Base-by-base conservation (phyloP, 805 yeast genomes). In the Wickerhamiella domercqiae region DNA sequence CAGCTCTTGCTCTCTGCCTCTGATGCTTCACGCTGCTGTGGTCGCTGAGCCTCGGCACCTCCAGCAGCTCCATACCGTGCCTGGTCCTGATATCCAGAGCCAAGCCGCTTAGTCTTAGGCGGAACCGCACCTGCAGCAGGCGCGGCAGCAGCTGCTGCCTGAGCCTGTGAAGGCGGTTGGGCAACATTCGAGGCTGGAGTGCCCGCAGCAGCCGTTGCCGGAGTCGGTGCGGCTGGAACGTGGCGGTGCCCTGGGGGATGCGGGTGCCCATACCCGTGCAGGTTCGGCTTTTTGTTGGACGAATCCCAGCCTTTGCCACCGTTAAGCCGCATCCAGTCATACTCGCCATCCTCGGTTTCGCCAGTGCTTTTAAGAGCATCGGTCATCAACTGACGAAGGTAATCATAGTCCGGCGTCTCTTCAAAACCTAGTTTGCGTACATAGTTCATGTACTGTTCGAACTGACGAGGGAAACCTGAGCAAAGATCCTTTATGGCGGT, bases 231-330 rank as follows among this genome's bases (percentile, higher is more conserved):
- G 28, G 35, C 36, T 22, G 38, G 46, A 30, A 39, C 46, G 35
- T 43, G 44, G 20, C 45, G 35, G 14, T 43, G 37, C 32, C 45
- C 41, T 19, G 47, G 45, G 29, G 54, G 51, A 34, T 50, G 95
- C 44, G 95, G 94, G 57, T 84, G 90, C 25, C 96, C 96, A 57
- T 86, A 86, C 31, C 97, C 97, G 59, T 86, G 96, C 45, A 86
- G 63, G 53, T 86, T 86, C 38, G 95, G 93, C 59, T 86, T 86
- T 57, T 83, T 84, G 60, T 84, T 84, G 45, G 78, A 73, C 15
- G 81, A 71, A 61, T 90, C 97, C 94, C 95, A 87, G 38, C 97
- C 97, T 57, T 77, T 75, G 42, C 97, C 97, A 39, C 80, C 82
- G 56, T 90, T 90, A 49, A 90, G 67, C 51, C 78, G 80, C 94